Evolutionary conservation across 2,329 filamentous ascomycete species (phyloP).

Genomic region (Neopestalotiopsis clavispora): DNA sequence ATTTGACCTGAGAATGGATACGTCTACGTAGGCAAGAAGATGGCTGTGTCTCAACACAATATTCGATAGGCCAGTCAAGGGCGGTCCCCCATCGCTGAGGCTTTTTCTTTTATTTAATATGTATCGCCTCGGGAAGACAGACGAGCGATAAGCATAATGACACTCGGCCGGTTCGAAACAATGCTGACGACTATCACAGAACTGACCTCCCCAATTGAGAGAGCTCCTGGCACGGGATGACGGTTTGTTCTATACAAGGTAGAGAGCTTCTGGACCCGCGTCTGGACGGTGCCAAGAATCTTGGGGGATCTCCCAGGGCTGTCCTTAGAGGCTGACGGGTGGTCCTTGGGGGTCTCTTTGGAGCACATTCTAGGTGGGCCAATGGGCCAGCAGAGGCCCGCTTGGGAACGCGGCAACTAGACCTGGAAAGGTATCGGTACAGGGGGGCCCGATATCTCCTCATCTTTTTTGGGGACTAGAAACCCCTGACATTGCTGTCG

Average conservation of each 20-base stretch:
- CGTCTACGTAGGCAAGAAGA: neutral
- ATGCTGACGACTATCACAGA: conserved; percentile 6
- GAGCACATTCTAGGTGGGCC: neutral
- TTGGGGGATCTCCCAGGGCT: conserved; percentile 5
- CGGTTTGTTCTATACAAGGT: conserved; percentile 1
- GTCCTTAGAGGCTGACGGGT: conserved; percentile 1
- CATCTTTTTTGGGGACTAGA: neutral
- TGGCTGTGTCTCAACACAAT: neutral
- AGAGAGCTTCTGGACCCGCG: conserved; percentile 6
- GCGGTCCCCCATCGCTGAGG: neutral
- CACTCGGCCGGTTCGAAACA: conserved; percentile 10
- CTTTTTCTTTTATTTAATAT: neutral
- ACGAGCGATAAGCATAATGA: conserved; percentile 3
- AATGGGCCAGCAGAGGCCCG: neutral
- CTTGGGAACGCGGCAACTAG: conserved; percentile 9
- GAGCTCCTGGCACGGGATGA: neutral
- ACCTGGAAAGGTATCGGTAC: neutral
- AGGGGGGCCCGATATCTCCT: neutral
- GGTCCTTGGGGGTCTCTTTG: neutral
- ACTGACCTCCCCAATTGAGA: conserved; percentile 13
- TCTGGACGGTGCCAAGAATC: conserved; percentile 9
- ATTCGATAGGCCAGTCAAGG: neutral
- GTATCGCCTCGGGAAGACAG: neutral
- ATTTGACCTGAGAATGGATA: neutral
- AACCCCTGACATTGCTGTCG: neutral